A percentile compares a stretch with the other conserved stretches of the same genome.
phyloP scores from a whole-genome alignment of 441 rosid species.

The Arabidopsis lyrata region DNA sequence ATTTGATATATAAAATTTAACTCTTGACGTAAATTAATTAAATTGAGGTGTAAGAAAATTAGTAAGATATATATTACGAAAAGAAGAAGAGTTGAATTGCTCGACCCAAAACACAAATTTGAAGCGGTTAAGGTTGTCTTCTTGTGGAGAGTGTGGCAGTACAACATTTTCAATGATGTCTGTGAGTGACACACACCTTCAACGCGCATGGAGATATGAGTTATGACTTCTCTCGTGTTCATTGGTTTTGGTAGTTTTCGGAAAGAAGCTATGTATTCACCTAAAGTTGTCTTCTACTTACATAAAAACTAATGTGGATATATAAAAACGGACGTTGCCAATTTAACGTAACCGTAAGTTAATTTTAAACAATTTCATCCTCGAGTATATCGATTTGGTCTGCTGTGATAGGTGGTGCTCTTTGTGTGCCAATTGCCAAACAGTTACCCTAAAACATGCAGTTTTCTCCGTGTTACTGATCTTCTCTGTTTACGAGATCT shows the following conservation, averaged over 20 bases:
- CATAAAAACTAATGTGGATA: conserved; percentile 11
- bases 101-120: conserved; percentile 12
- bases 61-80: background rate
- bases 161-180: conserved; percentile 20
- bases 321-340: conserved; percentile 15
- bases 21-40: background rate
- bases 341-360: conserved; percentile 15
- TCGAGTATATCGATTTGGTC: conserved; percentile 38
- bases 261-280: conserved; percentile 2
- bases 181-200: conserved; percentile 32
- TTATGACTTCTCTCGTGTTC: conserved; percentile 35
- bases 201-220: conserved; percentile 20
- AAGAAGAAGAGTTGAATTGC: conserved; percentile 17
- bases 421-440: conserved; percentile 28
- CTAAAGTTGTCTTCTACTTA: conserved; percentile 15
- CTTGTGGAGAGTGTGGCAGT: conserved; percentile 28
- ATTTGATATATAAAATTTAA: background rate
- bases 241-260: conserved; percentile 7
- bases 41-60: background rate
- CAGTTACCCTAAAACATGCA: conserved; percentile 13
- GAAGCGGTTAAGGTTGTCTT: conserved; percentile 35
- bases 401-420: conserved; percentile 22
- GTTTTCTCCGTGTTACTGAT: conserved; percentile 1
- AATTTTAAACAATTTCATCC: conserved; percentile 4
- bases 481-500: background rate